phyloP scores from a whole-genome alignment of 139 green algal species.

The Chlamydomonas schloesseri region DNA sequence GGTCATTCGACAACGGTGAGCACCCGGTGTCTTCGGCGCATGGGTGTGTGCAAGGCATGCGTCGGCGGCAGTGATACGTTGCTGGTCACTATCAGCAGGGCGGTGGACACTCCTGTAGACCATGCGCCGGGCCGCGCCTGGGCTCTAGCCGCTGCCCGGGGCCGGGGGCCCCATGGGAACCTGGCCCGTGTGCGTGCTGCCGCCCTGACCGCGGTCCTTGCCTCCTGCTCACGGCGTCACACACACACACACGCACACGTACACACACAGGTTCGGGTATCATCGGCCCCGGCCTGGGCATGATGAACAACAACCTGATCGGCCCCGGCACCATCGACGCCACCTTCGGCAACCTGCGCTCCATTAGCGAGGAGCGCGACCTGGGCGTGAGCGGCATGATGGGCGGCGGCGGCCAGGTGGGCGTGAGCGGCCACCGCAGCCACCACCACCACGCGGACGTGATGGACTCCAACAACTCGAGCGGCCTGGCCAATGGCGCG shows the following conservation, averaged over 20 bases:
- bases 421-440: no score
- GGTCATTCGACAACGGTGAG: slow-evolving; percentile 73
- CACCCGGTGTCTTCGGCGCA: not conserved
- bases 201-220: no score
- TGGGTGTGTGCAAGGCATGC: no score
- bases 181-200: no score
- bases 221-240: no score
- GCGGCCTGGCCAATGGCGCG: not conserved
- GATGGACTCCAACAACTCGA: slow-evolving; percentile 15
- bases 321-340: slow-evolving; percentile 8
- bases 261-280: slow-evolving; percentile 59
- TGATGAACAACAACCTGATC: slow-evolving; percentile 38
- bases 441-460: not conserved
- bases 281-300: slow-evolving; percentile 66
- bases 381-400: slow-evolving; percentile 32
- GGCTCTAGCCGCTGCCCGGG: no score
- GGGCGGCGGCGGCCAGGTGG: slow-evolving; percentile 4
- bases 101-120: no score
- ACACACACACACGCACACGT: no score
- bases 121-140: no score
- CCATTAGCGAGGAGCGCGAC: slow-evolving; percentile 54
- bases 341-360: slow-evolving; percentile 51
- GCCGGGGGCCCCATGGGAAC: no score
- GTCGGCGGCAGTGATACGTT: no score
- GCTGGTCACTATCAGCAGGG: no score